Evolutionary conservation across 116 monocot species (phyloP).

Genomic region (Posidonia oceanica): DNA sequence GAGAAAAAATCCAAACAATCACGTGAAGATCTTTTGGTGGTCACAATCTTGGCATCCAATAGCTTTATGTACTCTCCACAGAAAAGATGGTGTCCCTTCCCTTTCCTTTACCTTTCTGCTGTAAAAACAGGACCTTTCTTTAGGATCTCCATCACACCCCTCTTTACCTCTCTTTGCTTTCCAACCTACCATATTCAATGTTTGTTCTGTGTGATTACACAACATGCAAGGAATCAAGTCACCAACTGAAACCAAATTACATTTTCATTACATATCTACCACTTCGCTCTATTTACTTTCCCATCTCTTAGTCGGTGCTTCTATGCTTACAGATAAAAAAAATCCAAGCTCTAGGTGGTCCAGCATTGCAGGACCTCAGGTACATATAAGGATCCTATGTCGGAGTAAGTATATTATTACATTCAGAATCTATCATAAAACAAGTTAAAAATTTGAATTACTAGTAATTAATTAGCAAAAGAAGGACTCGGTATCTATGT

Average conservation of each 20-base stretch:
- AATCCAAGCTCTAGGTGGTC: neutral
- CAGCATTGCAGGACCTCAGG: neutral
- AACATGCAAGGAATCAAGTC: neutral
- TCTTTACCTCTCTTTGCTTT: neutral
- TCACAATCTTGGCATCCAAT: constrained; percentile 4
- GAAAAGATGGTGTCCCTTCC: neutral
- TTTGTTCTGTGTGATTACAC: neutral
- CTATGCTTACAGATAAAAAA: neutral
- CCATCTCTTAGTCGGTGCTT: neutral
- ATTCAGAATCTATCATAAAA: neutral
- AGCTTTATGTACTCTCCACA: neutral
- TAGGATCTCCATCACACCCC: neutral
- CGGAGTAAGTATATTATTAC: too few species aligned
- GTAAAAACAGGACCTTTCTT: constrained; percentile 6
- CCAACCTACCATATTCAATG: neutral
- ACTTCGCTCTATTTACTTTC: neutral
- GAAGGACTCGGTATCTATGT: too few species aligned
- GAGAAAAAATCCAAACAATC: constrained; percentile 6
- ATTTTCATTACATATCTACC: too few species aligned
- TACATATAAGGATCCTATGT: too few species aligned
- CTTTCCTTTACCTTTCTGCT: constrained; percentile 7
- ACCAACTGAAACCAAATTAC: neutral
- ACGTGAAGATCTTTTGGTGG: constrained; percentile 1
- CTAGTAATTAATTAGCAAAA: too few species aligned
- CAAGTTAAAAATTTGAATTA: too few species aligned